Evolutionary conservation across 441 rosid species (phyloP), one percentile per base, ranked within the genome.

Genomic region (Sinapis alba): DNA sequence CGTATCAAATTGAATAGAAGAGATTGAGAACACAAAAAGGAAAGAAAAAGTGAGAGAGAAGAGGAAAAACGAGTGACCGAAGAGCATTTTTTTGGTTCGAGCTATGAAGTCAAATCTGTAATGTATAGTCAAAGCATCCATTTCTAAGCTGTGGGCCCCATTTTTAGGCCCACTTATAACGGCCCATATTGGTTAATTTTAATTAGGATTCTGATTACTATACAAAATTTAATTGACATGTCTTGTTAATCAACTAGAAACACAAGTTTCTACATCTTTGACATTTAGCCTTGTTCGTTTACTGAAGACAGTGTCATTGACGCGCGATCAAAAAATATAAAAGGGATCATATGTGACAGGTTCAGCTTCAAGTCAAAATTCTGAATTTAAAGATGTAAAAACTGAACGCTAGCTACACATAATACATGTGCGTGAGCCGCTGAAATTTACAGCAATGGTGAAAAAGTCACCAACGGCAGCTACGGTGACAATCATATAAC

Each of bases 101-200:
- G 53, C 62, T 9, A 12, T 7, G 10, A 65, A 50, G 62, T 59
- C 66, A 23, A 43, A 65, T 64, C 77, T 10, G 43, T 28, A 6
- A 24, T 24, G 28, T 36, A 13, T 12, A 12, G 51, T 36, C 63
- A 24, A 23, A 23, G 32, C 60, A 28, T 56, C 54, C 30, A 20
- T 70, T 34, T 30, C 10, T 20, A 30, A 7, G 13, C n/a, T 0
- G 56, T 62, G 59, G 71, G 71, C 50, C 77, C 69, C 63, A 53
- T 72, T 12, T 1, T 18, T 19, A 0, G 69, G 64, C 76, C 70
- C 43, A 72, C 63, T n/a, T 19, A 4, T 34, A 34, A 32, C 21
- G 59, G 72, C 72, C 77, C 77, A 38, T 30, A 6, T 53, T 26
- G 1, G 1, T 64, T 3, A 32, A 72, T 72, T 50, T 61, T 2